Conservation (phyloP, 768 basidiomycete genomes). For the Rossbeevera mucosa region DNA sequence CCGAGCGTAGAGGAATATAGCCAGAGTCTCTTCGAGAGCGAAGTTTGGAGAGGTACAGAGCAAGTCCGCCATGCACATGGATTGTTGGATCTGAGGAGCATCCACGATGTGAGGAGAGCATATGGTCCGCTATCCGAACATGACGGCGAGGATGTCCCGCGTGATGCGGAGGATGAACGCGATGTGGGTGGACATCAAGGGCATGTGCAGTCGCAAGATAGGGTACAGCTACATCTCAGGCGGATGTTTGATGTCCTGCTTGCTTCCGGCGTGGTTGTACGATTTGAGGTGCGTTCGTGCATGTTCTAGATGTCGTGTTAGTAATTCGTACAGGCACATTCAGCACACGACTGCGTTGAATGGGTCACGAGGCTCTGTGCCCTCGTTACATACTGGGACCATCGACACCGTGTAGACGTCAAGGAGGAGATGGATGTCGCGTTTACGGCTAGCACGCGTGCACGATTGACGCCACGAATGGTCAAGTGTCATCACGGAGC, state of each 20-base stretch:
- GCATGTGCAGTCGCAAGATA: conserved; percentile 40
- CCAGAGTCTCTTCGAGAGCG: conserved; percentile 40
- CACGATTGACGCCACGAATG: conserved; percentile 56
- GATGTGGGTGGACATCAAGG: conserved; percentile 65
- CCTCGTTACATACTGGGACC: conserved; percentile 74
- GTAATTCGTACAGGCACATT: conserved; percentile 49
- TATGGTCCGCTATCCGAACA: conserved; percentile 30
- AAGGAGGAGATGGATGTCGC: conserved; percentile 77
- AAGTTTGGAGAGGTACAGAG: conserved; percentile 56
- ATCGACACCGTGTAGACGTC: conserved; percentile 70
- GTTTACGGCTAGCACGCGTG: conserved; percentile 45
- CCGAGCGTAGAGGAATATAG: conserved; percentile 26
- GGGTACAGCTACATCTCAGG: conserved; percentile 45
- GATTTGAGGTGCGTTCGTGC: conserved; percentile 67
- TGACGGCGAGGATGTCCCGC: conserved; percentile 18
- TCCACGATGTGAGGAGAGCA: conserved; percentile 60
- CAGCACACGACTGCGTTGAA: conserved; percentile 63
- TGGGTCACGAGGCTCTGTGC: conserved; percentile 79
- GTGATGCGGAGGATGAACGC: conserved; percentile 45
- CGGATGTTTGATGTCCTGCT: conserved; percentile 77
- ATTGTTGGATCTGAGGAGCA: conserved; percentile 66
- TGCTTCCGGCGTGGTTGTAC: conserved; percentile 59
- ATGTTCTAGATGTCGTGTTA: not conserved
- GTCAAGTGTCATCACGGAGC: conserved; percentile 27
- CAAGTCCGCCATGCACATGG: conserved; percentile 66